Evolutionary conservation across 345 rosid genomes (phyloP).

Genomic region (Heritiera littoralis): DNA sequence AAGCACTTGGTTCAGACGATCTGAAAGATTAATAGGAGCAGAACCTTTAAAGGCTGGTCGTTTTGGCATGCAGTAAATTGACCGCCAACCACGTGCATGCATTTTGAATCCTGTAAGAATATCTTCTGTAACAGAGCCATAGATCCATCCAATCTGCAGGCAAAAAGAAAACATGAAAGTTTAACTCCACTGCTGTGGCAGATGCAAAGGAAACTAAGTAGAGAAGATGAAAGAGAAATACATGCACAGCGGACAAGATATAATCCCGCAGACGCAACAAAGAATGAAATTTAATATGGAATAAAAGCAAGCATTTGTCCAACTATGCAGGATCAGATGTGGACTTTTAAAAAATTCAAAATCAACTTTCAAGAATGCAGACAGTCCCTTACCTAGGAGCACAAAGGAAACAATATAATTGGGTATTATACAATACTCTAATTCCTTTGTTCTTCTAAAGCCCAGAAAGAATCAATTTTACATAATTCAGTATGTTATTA

Average conservation of each 20-base stretch:
- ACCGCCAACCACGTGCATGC: constrained; percentile 98
- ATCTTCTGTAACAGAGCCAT: constrained; percentile 95
- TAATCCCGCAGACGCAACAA: not conserved
- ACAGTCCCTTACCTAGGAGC: not conserved
- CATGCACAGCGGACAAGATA: not conserved
- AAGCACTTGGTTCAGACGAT: constrained; percentile 93
- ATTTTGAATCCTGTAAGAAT: constrained; percentile 95
- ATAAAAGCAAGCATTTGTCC: not conserved
- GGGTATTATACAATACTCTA: not conserved
- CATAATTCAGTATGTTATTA: not conserved
- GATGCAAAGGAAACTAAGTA: not conserved
- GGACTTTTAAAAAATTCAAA: not conserved
- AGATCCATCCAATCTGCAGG: constrained; percentile 90
- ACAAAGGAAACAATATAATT: not conserved
- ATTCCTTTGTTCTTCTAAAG: not conserved
- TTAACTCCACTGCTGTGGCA: not conserved
- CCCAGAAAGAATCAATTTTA: constrained; percentile 1
- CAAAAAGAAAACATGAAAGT: not conserved
- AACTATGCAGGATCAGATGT: not conserved
- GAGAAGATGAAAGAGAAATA: not conserved
- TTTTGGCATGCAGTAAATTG: constrained; percentile 90
- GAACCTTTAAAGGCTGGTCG: constrained; percentile 89
- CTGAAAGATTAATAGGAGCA: constrained; percentile 94
- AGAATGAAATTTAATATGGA: not conserved
- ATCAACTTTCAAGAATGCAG: not conserved